Conservation (phyloP, 2,329 filamentous ascomycete genomes). For the Biscogniauxia marginata region DNA sequence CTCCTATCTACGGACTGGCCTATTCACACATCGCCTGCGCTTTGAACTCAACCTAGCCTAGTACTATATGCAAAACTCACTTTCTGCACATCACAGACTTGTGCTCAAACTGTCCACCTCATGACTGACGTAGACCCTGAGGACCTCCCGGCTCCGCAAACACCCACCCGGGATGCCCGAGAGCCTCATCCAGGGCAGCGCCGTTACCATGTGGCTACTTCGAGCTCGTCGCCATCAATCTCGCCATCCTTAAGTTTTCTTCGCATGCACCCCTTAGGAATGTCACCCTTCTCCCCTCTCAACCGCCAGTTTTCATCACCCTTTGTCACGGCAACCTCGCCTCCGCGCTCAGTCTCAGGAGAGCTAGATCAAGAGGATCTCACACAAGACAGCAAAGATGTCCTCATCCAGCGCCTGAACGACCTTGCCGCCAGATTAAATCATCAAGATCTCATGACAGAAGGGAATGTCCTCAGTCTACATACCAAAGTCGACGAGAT, state of each 20-base stretch:
- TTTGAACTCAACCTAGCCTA: background rate
- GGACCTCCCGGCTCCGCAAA: constrained; percentile 14
- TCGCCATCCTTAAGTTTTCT: constrained; percentile 25
- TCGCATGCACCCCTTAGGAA: constrained; percentile 20
- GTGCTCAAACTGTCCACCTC: constrained; percentile 17
- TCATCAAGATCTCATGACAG: constrained; percentile 23
- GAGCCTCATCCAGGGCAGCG: constrained; percentile 9
- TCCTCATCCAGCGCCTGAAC: constrained; percentile 44
- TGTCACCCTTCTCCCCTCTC: constrained; percentile 30
- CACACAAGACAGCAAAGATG: constrained; percentile 40
- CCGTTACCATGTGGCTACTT: constrained; percentile 19
- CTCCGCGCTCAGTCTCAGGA: constrained; percentile 18
- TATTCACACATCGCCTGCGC: background rate
- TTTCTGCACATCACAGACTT: background rate
- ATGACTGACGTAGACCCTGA: constrained; percentile 23
- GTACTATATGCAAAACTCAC: background rate
- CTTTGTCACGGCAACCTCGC: constrained; percentile 18
- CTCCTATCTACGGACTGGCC: background rate
- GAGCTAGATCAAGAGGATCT: constrained; percentile 24
- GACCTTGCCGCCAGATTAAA: constrained; percentile 25
- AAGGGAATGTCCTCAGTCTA: constrained; percentile 35
- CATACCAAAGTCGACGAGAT: constrained; percentile 45
- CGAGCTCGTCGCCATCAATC: constrained; percentile 13
- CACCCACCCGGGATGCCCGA: background rate
- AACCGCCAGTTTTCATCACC: constrained; percentile 24